Base-by-base conservation (phyloP, 306 rosid genomes). In the Lablab purpureus region DNA sequence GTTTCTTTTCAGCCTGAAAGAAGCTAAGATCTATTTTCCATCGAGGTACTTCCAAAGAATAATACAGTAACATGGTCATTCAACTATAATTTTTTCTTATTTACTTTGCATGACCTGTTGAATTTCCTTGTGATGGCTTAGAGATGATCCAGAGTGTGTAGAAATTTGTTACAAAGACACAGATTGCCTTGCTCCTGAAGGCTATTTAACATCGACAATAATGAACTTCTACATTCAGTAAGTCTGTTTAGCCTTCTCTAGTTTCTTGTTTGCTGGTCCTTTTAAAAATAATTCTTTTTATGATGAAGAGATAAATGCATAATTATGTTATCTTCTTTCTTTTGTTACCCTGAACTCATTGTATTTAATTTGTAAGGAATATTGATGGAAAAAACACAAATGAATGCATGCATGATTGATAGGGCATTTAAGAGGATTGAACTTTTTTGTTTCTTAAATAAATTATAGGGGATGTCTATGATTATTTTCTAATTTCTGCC, bases 151-250 rank as follows among this genome's bases (percentile, higher is more conserved):
- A 40, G 86, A 95, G 83, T 86, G 91, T 12, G 88, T 91, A 41
- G 98, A 91, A 85, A 87, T 95, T 71, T 87, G 90, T 81, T 93
- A 65, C 79, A 62, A 65, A 4, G 98, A 95, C 85, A 77, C 86
- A 51, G 76, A 84, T 54, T 95, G 98, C 87, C 99, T 95, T 84
- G 91, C 86, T 41, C 94, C 99, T 27, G 85, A 79, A 85, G 80
- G 90, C 81, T 95, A 84, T 85, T 86, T 95, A 84, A 85, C 95
- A 75, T 95, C 98, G 63, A 88, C 93, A 74, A 93, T 92, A 7
- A 95, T 92, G 97, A 92, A 93, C 86, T 95, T 95, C 74, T 95
- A 91, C 81, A 91, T 95, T 63, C 89, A 95, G 99, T 95, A 86
- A 81, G 85, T 80, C 72, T 34, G 51, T 41, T 69, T 34, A 9